Evolutionary conservation across 2,329 filamentous ascomycete genomes (phyloP).

Genomic region (Metarhizium rileyi): DNA sequence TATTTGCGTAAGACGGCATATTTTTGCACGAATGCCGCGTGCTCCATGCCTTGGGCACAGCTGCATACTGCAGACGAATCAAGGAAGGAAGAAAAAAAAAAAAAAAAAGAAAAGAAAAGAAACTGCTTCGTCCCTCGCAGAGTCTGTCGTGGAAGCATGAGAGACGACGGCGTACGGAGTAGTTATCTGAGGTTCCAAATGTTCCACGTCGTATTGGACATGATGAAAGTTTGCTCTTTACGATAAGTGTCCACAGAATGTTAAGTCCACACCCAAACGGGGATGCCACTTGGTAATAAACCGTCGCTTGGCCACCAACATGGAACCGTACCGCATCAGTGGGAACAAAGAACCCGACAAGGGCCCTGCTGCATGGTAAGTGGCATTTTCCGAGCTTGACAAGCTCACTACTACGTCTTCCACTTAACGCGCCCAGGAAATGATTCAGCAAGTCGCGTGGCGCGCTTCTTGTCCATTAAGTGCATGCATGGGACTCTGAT

Average conservation of each 20-base stretch:
- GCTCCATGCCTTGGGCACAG: neutral
- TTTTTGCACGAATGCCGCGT: neutral
- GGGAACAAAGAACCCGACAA: neutral
- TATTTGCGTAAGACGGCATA: neutral
- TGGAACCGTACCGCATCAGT: neutral
- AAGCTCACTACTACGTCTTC: neutral
- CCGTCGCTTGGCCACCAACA: neutral
- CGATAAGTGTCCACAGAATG: neutral
- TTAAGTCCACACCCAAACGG: neutral
- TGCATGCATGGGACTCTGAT: neutral
- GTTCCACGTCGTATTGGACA: neutral
- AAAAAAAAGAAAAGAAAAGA: no score
- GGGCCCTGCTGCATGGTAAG: neutral
- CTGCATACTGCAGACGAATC: no score
- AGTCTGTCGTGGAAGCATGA: neutral
- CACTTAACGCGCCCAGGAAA: neutral
- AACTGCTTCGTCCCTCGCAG: neutral
- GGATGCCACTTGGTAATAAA: neutral
- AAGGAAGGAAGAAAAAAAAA: no score
- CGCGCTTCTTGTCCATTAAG: constrained; percentile 1
- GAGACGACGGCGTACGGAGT: no score
- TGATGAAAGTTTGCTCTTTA: neutral
- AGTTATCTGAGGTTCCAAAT: no score
- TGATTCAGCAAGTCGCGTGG: neutral
- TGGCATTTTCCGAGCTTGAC: neutral